These are phyloP conservation scores for Diaporthe amygdali DNA, from an alignment of 2,329 filamentous ascomycete species.

Conservation along the genomic window DNA sequence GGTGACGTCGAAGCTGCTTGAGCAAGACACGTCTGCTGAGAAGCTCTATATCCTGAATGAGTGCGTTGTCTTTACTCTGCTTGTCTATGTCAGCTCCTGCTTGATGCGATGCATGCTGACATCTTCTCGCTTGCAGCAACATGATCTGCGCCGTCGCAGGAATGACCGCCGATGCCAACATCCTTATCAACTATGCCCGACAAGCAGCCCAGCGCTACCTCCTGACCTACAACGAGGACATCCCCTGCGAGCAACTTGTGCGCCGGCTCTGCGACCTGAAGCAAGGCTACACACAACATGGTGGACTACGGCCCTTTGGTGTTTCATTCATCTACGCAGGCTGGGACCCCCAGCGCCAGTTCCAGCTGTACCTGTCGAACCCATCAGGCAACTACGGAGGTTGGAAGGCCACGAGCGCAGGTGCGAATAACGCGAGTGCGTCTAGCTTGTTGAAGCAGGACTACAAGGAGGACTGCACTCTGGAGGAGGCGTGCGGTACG, in stretches of 20 bases:
- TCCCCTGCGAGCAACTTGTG: conserved; percentile 98
- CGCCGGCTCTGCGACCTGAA: conserved; percentile 96
- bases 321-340: conserved; percentile 99
- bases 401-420: conserved; percentile 98
- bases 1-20: conserved; percentile 97
- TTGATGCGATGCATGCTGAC: conserved; percentile 22
- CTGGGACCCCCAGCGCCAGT: conserved; percentile 93
- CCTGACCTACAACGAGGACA: conserved; percentile 99
- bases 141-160: conserved; percentile 99
- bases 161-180: conserved; percentile 99
- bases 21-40: conserved; percentile 99
- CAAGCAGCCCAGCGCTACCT: conserved; percentile 97
- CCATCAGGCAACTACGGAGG: conserved; percentile 98
- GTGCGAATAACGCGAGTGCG: conserved; percentile 97
- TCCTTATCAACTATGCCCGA: conserved; percentile 99
- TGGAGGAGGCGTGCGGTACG: conserved; percentile 96
- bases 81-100: background rate
- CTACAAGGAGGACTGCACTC: conserved; percentile 96
- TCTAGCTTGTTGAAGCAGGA: conserved; percentile 98
- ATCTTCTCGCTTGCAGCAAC: conserved; percentile 67
- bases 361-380: conserved; percentile 99
- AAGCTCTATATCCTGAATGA: conserved; percentile 99
- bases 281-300: conserved; percentile 98
- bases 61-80: conserved; percentile 55
- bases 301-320: conserved; percentile 96